phyloP scores from a whole-genome alignment of 176 grass and related monocot genomes.

The bread wheat (Triticum aestivum) region IWGSC_CS_RefSeq_v2.1 NC_057802.1:518185534-518186033 shows the following conservation, averaged over 20 bases:
- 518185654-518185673: background rate
- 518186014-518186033: background rate
- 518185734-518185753: background rate
- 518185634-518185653: background rate
- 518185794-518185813: background rate
- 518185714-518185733: background rate
- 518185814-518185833: background rate
- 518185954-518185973: background rate
- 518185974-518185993: conserved; percentile 24
- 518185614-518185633: background rate
- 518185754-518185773: background rate
- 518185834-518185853: background rate
- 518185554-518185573: background rate
- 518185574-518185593: background rate
- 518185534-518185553: background rate
- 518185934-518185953: background rate
- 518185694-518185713: background rate
- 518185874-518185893: background rate
- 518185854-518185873: background rate
- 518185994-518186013: background rate
- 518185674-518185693: background rate
- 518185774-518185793: background rate
- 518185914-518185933: background rate
- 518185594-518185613: background rate
- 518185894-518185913: background rate